Evolutionary conservation across 768 basidiomycete genomes (phyloP).

Genomic region (Collybiopsis confluens): DNA sequence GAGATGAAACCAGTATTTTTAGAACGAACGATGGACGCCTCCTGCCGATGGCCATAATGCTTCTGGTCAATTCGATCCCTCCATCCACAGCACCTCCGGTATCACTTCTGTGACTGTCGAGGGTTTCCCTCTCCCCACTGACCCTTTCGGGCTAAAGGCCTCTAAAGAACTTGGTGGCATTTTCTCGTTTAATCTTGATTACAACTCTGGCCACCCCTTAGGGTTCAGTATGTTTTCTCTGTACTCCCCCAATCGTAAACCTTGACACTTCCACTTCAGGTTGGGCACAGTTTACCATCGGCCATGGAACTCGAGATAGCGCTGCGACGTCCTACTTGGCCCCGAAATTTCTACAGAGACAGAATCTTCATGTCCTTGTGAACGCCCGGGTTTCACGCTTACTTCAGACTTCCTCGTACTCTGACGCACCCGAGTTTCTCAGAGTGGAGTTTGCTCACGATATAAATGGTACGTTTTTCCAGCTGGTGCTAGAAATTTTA

Average conservation of each 20-base stretch:
- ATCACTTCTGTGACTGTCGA: constrained; percentile 12
- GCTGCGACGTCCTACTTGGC: not conserved
- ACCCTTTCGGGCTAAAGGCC: no score
- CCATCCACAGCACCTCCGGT: constrained; percentile 21
- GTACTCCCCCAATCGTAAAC: not conserved
- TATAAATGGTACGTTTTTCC: not conserved
- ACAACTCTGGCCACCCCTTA: not conserved
- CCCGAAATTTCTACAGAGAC: not conserved
- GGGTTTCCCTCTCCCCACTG: no score
- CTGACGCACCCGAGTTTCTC: not conserved
- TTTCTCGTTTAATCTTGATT: not conserved
- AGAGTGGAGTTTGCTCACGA: not conserved
- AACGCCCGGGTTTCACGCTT: not conserved
- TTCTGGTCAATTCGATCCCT: constrained; percentile 21
- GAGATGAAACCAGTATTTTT: no score
- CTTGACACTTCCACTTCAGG: not conserved
- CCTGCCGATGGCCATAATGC: constrained; percentile 20
- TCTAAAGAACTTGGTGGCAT: no score
- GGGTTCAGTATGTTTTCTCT: not conserved
- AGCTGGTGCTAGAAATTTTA: no score
- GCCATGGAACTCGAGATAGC: not conserved
- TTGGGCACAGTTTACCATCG: not conserved
- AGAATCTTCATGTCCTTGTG: not conserved
- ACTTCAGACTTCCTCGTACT: not conserved
- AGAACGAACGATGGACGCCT: constrained; percentile 7